Base-by-base conservation (phyloP, 2,329 filamentous ascomycete species). In the Fusarium penzigii region DNA sequence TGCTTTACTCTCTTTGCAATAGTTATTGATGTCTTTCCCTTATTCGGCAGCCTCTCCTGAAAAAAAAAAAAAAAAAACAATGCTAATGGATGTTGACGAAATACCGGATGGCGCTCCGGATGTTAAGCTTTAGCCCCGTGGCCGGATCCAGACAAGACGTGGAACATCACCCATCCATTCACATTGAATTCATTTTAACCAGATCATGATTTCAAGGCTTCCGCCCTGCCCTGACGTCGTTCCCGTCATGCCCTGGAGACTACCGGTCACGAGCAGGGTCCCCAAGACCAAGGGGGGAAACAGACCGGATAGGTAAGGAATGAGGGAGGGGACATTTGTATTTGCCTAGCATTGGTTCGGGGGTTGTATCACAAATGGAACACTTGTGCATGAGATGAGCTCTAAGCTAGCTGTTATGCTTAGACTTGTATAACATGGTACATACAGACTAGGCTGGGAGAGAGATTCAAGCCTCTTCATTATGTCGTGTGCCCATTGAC, bases 281-380 rank as follows among this genome's bases (percentile, higher is more conserved):
- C 47, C 53, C 61, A 52, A 52, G 59, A 56, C 57, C 55, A 61
- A 64, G 57, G 61, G 57, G 61, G 61, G 58, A 58, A 58, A 55
- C 41, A 50, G 49, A 36, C 52, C 42, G 44, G 48, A 29, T 45
- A 56, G 7, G 5, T 50, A 44, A 53, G 40, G 29, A 51, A 42
- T 43, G 42, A 38, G 34, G 48, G 57, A 61, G 52, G 55, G 57
- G 42, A 53, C 34, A 25, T 25, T 25, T 25, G 20, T 25, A 25
- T 25, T 25, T 25, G 20, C 20, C 20, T 25, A 25, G 20, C 20
- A 25, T 25, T 25, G 20, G 20, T 25, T 25, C 20, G 20, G 20
- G 20, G 20, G 20, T 25, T 25, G 20, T 25, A 25, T 25, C 20
- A 25, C 20, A 25, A 25, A 25, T 25, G 20, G 20, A 25, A 25